Conservation (phyloP, 345 rosid genomes). For the Gossypium bickii region DNA sequence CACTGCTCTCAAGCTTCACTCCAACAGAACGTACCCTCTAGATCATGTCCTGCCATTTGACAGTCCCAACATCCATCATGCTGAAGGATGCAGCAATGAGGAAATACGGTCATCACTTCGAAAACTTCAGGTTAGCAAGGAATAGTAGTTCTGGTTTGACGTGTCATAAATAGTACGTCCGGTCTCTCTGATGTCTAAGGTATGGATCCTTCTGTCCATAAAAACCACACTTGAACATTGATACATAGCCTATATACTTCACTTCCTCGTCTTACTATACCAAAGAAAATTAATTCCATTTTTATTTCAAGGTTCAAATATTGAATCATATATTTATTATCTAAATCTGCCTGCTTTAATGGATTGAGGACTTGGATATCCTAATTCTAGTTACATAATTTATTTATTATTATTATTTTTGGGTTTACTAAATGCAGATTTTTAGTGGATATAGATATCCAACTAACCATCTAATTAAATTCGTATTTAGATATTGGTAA, state of each 20-base stretch:
- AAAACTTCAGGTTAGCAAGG: slow-evolving; percentile 33
- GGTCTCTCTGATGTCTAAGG: neutral
- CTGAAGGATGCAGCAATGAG: slow-evolving; percentile 26
- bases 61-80: slow-evolving; percentile 38
- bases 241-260: neutral
- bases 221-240: neutral
- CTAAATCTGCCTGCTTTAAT: no score
- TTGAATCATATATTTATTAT: neutral
- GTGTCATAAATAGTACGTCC: neutral
- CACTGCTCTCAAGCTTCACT: slow-evolving; percentile 37
- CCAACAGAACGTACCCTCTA: slow-evolving; percentile 57
- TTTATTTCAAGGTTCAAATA: neutral
- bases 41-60: slow-evolving; percentile 52
- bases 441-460: no score
- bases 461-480: no score
- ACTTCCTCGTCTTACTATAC: neutral
- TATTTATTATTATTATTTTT: no score
- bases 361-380: no score
- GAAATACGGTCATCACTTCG: slow-evolving; percentile 38
- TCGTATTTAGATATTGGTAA: no score
- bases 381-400: no score
- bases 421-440: no score
- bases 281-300: neutral
- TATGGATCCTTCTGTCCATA: neutral
- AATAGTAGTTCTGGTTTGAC: neutral